Evolutionary conservation across 345 rosid species (phyloP).

Genomic region (Aurinia saxatilis): DNA sequence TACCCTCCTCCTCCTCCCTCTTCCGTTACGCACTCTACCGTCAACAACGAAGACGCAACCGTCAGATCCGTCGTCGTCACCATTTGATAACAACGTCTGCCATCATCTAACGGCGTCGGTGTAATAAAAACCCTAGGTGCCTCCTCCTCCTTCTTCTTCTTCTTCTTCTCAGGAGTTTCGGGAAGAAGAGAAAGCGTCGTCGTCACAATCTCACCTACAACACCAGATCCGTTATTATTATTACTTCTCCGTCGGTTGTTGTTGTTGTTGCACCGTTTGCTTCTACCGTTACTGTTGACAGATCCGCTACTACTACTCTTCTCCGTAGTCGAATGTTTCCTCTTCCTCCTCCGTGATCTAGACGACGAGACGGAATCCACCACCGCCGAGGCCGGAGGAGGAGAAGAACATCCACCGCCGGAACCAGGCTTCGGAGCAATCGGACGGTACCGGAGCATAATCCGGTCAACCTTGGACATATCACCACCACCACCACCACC

Average conservation of each 20-base stretch:
- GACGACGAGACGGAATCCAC: conserved; percentile 13
- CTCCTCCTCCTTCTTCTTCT: no score
- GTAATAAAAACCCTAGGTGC: no score
- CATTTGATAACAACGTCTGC: not conserved
- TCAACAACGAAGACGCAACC: conserved; percentile 38
- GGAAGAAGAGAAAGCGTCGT: conserved; percentile 64
- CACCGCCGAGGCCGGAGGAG: not conserved
- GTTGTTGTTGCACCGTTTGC: conserved; percentile 3
- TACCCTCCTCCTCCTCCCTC: conserved; percentile 32
- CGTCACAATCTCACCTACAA: conserved; percentile 29
- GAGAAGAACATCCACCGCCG: conserved; percentile 26
- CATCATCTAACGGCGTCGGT: conserved; percentile 14
- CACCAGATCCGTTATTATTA: conserved; percentile 20
- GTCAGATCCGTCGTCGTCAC: conserved; percentile 20
- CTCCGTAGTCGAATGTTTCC: conserved; percentile 27
- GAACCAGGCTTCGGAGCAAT: conserved; percentile 70
- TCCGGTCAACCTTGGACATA: conserved; percentile 55
- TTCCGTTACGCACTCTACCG: conserved; percentile 59
- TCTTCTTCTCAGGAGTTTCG: conserved; percentile 42
- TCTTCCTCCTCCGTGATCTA: conserved; percentile 38
- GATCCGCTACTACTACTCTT: conserved; percentile 27
- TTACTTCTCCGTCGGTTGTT: conserved; percentile 13
- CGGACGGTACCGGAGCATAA: conserved; percentile 78
- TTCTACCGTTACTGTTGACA: conserved; percentile 19
- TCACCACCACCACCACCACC: conserved; percentile 33